Conservation (phyloP, 2,329 filamentous ascomycete species). For the Triangularia setosa region DNA sequence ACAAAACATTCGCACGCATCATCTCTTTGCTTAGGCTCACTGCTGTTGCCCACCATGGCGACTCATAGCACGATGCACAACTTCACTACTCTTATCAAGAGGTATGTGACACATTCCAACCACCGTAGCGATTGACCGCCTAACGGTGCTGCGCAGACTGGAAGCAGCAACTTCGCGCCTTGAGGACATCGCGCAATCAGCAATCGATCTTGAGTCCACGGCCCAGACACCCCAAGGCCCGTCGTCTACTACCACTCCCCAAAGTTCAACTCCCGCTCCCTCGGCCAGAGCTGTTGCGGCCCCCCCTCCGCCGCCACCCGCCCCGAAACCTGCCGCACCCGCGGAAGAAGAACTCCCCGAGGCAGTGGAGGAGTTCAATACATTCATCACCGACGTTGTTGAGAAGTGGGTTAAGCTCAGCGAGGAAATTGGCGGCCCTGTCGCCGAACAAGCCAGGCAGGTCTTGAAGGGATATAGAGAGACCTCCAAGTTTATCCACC, state of each 20-base stretch:
- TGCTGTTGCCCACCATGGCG: constrained; percentile 53
- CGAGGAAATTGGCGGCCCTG: constrained; percentile 69
- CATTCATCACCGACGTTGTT: constrained; percentile 68
- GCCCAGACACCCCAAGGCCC: constrained; percentile 42
- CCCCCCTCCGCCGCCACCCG: constrained; percentile 40
- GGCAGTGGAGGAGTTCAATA: constrained; percentile 84
- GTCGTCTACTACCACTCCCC: constrained; percentile 31
- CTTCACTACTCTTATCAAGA: constrained; percentile 94
- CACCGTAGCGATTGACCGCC: constrained; percentile 40
- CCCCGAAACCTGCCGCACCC: constrained; percentile 45
- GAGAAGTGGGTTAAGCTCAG: constrained; percentile 75
- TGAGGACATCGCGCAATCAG: constrained; percentile 88
- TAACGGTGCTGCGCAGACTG: constrained; percentile 58
- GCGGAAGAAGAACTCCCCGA: constrained; percentile 52
- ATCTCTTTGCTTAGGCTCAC: not conserved
- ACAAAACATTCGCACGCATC: not conserved
- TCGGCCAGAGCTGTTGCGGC: constrained; percentile 35
- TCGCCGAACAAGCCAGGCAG: constrained; percentile 68
- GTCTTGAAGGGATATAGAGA: constrained; percentile 68
- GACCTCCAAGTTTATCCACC: constrained; percentile 81
- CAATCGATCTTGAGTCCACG: constrained; percentile 52
- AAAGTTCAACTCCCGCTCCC: constrained; percentile 34
- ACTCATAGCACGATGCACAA: constrained; percentile 83
- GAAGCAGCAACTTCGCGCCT: constrained; percentile 95
- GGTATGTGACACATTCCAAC: constrained; percentile 54